A percentile compares a stretch with the other conserved stretches of the same genome.
These are phyloP conservation scores for Metarhizium robertsii DNA, from an alignment of 2,329 filamentous ascomycete species.

Conservation along the genomic window DNA sequence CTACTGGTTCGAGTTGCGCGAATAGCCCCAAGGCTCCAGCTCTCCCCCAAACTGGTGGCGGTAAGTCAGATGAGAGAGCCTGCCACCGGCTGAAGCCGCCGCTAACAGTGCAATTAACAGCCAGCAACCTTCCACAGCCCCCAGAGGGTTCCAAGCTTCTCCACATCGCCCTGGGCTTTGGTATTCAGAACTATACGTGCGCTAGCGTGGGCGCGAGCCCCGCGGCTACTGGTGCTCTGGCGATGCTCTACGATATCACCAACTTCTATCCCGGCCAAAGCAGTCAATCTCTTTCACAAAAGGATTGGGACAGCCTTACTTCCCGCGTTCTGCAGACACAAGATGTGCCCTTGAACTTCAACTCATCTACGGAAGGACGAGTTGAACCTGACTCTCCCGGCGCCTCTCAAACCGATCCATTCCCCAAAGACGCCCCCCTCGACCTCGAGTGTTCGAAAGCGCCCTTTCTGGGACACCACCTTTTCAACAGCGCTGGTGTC, in stretches of 20 bases:
- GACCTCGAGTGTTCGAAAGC: slow-evolving; percentile 29
- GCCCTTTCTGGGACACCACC: slow-evolving; percentile 54
- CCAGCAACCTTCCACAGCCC: slow-evolving; percentile 34
- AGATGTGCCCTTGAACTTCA: slow-evolving; percentile 39
- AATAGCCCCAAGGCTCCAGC: slow-evolving; percentile 5
- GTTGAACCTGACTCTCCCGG: slow-evolving; percentile 23
- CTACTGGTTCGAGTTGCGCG: slow-evolving; percentile 13
- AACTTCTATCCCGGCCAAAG: slow-evolving; percentile 38
- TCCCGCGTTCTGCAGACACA: slow-evolving; percentile 29
- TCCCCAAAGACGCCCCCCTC: slow-evolving; percentile 28
- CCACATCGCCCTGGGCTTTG: slow-evolving; percentile 52
- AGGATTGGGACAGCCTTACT: slow-evolving; percentile 31
- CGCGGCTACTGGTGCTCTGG: slow-evolving; percentile 43
- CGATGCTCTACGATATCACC: slow-evolving; percentile 50
- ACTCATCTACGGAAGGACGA: slow-evolving; percentile 16
- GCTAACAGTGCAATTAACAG: slow-evolving; percentile 14
- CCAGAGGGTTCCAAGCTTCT: slow-evolving; percentile 32
- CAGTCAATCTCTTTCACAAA: slow-evolving; percentile 24
- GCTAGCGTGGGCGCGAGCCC: slow-evolving; percentile 23
- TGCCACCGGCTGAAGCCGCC: neutral
- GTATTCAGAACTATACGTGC: slow-evolving; percentile 63
- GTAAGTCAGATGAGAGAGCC: neutral
- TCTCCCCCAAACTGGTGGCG: slow-evolving; percentile 1
- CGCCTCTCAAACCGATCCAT: slow-evolving; percentile 36
- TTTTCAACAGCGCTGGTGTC: slow-evolving; percentile 44